Base-by-base conservation (phyloP, 2,329 filamentous ascomycete species). In the Chaetomiaceae sp. region DNA sequence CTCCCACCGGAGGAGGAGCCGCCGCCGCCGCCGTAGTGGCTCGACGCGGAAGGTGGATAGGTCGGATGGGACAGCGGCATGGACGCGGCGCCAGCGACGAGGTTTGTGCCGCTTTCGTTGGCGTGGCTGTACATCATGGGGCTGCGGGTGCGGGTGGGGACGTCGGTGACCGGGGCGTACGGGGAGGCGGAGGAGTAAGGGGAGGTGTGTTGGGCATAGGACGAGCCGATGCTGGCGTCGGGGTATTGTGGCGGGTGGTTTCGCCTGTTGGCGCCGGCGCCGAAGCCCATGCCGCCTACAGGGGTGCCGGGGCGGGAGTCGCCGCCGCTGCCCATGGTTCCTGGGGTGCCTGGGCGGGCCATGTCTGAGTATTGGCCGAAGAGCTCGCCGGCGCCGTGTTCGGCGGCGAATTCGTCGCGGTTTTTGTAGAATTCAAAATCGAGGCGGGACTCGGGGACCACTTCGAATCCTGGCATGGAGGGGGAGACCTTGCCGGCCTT, bases 341-440 rank as follows among this genome's bases (percentile, higher is more conserved):
- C 73, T 0, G 84, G 83, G 0, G 84, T 87, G 16, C 76, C 79
- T 0, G 83, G 78, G 1, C 85, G 75, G 14, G 77, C 67, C 2
- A 83, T 69, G 55, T 87, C 85, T 20, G 73, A 70, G 2, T 77
- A 68, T 13, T 72, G 75, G 3, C 85, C 86, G 55, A 80, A 85
- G 6, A 85, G 73, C 27, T 81, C 79, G 19, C 86, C 87, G 5
- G 87, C 90, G n/a, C 89, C 89, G 58, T 90, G 86, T 48, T 93
- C 88, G 10, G 90, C 85, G 1, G 83, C 83, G 69, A 97, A 96
- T 60, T 96, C 92, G 2, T 87, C 80, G 1, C 89, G 79, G 67
- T 96, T 86, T 69, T 95, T 96, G 76, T 85, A 97, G 70, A 89
- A 92, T 54, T 89, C 84, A 65, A 95, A 96, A 66, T 96, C 90